These are phyloP conservation scores for Plasmopara muralis DNA, from an alignment of 352 stramenopile species.

Conservation along the genomic window DNA sequence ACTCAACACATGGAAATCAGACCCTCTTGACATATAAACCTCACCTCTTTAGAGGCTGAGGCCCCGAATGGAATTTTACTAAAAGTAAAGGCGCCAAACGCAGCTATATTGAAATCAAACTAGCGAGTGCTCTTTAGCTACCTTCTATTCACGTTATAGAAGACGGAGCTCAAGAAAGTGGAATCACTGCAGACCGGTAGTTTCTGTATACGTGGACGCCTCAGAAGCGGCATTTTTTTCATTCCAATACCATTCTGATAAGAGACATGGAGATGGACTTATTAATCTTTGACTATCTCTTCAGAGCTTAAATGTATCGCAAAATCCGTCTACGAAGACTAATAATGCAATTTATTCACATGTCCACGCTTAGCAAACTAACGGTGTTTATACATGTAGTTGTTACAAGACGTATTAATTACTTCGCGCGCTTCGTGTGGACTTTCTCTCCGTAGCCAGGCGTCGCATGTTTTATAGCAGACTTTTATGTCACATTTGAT, in stretches of 20 bases:
- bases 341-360: constrained; percentile 11
- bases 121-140: constrained; percentile 12
- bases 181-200: constrained; percentile 12
- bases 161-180: constrained; percentile 15
- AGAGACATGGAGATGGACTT: constrained; percentile 7
- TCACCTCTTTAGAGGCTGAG: constrained; percentile 8
- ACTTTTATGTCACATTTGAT: constrained; percentile 9
- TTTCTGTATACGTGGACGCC: constrained; percentile 7
- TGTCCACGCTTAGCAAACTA: background rate
- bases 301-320: constrained; percentile 7
- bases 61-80: constrained; percentile 12
- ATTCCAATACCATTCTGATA: constrained; percentile 1
- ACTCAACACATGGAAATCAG: background rate
- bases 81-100: constrained; percentile 18
- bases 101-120: background rate
- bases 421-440: background rate
- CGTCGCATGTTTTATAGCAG: background rate
- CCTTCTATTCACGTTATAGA: constrained; percentile 11
- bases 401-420: background rate
- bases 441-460: background rate
- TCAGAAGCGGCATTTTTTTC: constrained; percentile 13
- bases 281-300: constrained; percentile 9
- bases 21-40: constrained; percentile 1
- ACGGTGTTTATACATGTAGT: constrained; percentile 8
- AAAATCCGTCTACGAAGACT: constrained; percentile 1